Percentiles rank a stretch among this genome's conserved stretches.
Evolutionary conservation across 306 rosid species (phyloP).

Genomic region (Malus domestica): DNA sequence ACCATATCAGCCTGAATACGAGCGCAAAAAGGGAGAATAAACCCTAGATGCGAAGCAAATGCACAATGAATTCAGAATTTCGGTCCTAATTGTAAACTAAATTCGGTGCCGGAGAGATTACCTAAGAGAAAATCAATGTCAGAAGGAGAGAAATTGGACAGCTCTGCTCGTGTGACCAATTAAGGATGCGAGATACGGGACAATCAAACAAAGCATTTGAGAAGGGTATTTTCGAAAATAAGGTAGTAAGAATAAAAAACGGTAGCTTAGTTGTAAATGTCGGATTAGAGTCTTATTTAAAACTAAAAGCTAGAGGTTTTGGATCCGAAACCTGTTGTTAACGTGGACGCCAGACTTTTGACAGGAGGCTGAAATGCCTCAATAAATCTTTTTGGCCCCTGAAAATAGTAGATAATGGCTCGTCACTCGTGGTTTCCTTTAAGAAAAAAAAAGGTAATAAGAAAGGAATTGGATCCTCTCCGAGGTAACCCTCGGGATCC

Average conservation of each 20-base stretch:
- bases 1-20: not conserved
- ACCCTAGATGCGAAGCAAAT: not conserved
- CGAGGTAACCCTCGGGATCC: too few species aligned
- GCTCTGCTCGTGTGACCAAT: not conserved
- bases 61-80: not conserved
- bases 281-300: too few species aligned
- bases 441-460: too few species aligned
- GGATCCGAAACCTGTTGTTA: accelerated
- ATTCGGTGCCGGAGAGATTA: not conserved
- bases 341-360: accelerated
- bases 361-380: accelerated
- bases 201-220: not conserved
- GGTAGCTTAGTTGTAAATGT: accelerated
- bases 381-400: too few species aligned
- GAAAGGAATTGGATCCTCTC: too few species aligned
- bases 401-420: too few species aligned
- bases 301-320: too few species aligned
- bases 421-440: too few species aligned
- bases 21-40: not conserved
- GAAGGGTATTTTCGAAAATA: not conserved
- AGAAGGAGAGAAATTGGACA: not conserved
- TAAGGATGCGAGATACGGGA: not conserved
- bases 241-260: not conserved
- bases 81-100: not conserved
- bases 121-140: not conserved